These are phyloP conservation scores for Rosellinia necatrix DNA, from an alignment of 2,329 filamentous ascomycete species.

Conservation along the genomic window DNA sequence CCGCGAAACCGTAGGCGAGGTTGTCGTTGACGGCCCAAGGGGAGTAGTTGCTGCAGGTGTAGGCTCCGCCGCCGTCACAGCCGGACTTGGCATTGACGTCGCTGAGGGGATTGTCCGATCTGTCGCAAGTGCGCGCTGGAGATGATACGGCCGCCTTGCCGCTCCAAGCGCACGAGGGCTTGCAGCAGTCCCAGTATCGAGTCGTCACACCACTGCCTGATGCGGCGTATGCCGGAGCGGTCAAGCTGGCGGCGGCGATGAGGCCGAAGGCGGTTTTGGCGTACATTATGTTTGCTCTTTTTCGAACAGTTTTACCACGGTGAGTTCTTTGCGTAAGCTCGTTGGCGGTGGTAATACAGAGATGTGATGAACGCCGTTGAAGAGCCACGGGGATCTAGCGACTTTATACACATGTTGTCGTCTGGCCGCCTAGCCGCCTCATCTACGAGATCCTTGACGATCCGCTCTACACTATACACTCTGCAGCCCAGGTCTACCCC, in stretches of 20 bases:
- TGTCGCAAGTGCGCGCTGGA: slow-evolving; percentile 52
- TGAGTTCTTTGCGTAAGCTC: neutral
- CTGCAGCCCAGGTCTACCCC: no score
- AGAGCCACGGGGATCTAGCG: neutral
- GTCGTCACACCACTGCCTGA: slow-evolving; percentile 38
- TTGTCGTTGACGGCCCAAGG: slow-evolving; percentile 57
- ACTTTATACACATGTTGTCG: slow-evolving; percentile 13
- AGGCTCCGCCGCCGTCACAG: slow-evolving; percentile 56
- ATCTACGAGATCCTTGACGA: no score
- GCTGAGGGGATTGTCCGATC: slow-evolving; percentile 50
- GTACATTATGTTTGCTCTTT: slow-evolving; percentile 19
- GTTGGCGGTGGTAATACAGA: neutral
- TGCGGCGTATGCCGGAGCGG: slow-evolving; percentile 22
- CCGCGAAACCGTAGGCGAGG: slow-evolving; percentile 61
- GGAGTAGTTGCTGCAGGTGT: slow-evolving; percentile 56
- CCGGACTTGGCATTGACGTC: slow-evolving; percentile 48
- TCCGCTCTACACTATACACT: no score
- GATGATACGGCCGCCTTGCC: slow-evolving; percentile 49
- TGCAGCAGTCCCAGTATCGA: slow-evolving; percentile 59
- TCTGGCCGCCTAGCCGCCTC: neutral
- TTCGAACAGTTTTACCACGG: neutral
- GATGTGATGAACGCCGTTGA: neutral
- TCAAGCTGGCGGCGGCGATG: slow-evolving; percentile 20
- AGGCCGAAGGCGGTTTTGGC: slow-evolving; percentile 18
- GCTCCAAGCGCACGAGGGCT: slow-evolving; percentile 58